A percentile compares a stretch with the other conserved stretches of the same genome.
phyloP scores from a whole-genome alignment of 768 basidiomycete genomes.

The Gautieria morchelliformis region DNA sequence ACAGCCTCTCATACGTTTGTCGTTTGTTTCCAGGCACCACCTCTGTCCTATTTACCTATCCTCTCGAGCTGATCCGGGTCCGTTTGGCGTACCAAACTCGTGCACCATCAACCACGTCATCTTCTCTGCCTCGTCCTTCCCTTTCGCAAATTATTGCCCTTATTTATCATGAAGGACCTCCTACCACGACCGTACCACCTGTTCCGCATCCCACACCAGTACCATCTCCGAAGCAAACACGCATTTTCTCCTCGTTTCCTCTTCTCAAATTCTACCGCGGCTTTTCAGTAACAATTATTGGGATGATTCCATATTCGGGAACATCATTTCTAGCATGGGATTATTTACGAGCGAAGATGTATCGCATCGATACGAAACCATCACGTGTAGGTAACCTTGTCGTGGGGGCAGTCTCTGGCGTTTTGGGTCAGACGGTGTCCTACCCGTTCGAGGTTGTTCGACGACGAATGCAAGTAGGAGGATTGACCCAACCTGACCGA shows the following conservation, averaged over 20 bases:
- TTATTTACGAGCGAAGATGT: constrained; percentile 43
- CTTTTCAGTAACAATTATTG: constrained; percentile 84
- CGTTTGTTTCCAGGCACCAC: constrained; percentile 46
- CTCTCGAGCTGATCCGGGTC: constrained; percentile 89
- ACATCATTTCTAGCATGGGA: constrained; percentile 93
- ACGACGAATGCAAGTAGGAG: constrained; percentile 91
- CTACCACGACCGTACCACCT: not conserved
- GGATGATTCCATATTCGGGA: constrained; percentile 94
- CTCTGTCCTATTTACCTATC: constrained; percentile 90
- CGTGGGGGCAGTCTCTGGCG: constrained; percentile 81
- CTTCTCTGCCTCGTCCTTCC: constrained; percentile 7
- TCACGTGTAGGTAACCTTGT: constrained; percentile 56
- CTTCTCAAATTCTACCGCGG: constrained; percentile 92
- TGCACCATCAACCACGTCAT: constrained; percentile 21
- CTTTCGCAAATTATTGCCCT: constrained; percentile 14
- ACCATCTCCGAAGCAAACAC: constrained; percentile 16
- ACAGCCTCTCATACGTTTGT: not conserved
- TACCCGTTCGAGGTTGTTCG: constrained; percentile 94
- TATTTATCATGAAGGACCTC: constrained; percentile 10
- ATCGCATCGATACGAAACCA: constrained; percentile 16
- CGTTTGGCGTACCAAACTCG: constrained; percentile 84
- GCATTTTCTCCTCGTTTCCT: constrained; percentile 51
- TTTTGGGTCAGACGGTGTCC: constrained; percentile 76
- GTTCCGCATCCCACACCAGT: constrained; percentile 16
- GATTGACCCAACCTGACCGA: constrained; percentile 63